phyloP scores from a whole-genome alignment of 1,139 yeast genomes.

The Geotrichum australiense region DNA sequence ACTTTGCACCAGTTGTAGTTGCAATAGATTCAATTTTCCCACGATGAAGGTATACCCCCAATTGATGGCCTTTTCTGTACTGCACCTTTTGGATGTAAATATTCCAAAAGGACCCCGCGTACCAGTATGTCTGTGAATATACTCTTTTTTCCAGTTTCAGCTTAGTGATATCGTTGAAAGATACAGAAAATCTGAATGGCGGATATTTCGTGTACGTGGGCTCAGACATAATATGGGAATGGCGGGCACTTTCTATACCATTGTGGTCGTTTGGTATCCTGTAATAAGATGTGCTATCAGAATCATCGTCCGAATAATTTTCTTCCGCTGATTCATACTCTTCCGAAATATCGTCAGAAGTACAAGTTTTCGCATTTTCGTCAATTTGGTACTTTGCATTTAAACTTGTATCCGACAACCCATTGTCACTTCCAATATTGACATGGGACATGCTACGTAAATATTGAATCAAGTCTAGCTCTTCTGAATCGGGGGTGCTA shows the following conservation, averaged over 20 bases:
- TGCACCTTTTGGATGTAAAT: slow-evolving; percentile 44
- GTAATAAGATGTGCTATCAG: slow-evolving; percentile 17
- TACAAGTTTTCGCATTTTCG: slow-evolving; percentile 2
- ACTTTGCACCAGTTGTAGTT: slow-evolving; percentile 33
- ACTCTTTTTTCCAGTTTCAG: slow-evolving; percentile 42
- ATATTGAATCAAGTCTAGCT: slow-evolving; percentile 17
- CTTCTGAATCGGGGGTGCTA: slow-evolving; percentile 20
- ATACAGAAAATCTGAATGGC: slow-evolving; percentile 48
- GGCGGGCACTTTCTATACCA: slow-evolving; percentile 17
- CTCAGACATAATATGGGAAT: neutral
- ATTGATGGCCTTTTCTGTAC: slow-evolving; percentile 39
- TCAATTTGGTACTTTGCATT: too few relatives aligned
- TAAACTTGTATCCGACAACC: too few relatives aligned
- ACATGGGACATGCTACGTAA: too few relatives aligned
- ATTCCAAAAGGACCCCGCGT: slow-evolving; percentile 54
- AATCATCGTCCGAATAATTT: slow-evolving; percentile 6
- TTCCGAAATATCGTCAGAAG: neutral
- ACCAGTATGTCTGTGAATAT: slow-evolving; percentile 47
- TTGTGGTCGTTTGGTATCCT: slow-evolving; percentile 24
- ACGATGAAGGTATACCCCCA: slow-evolving; percentile 49
- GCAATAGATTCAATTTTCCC: slow-evolving; percentile 31
- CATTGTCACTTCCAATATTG: too few relatives aligned
- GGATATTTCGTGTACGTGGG: slow-evolving; percentile 37
- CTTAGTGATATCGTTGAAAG: slow-evolving; percentile 42
- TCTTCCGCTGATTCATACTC: too few relatives aligned